Evolutionary conservation across 768 basidiomycete species (phyloP), one percentile per base, ranked within the genome.

Genomic region (Phaffia australis): DNA sequence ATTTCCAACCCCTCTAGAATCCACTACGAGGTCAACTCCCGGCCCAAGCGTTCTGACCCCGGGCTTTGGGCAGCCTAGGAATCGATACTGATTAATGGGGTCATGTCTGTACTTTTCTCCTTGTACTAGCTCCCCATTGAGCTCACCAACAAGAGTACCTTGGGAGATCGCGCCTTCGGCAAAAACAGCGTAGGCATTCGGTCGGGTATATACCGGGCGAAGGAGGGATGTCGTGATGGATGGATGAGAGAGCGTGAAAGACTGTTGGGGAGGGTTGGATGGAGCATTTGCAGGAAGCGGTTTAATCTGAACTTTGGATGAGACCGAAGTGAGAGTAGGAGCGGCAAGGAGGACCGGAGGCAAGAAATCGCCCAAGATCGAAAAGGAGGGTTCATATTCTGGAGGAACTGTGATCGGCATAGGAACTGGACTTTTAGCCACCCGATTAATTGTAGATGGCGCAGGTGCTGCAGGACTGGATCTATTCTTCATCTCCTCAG

Each of bases 51-150:
- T 79, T 68, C 89, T 86, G 0, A 94, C 90, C 70, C 83, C 85
- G 0, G 87, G 87, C 73, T 90, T 91, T 42, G 89, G 87, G 77
- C 87, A 82, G 14, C 91, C 90, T 23, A 80, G 71, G 0, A 71
- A 69, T 2, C 85, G 83, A 72, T 94, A 95, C n/a, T 85, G 86
- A 72, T 92, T 94, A 70, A 89, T 81, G 0, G 89, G 87, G 71
- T 92, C 87, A 3, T 79, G 74, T 32, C 89, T 80, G 75, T 95
- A 95, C 0, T 79, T 73, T 0, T 84, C 78, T 23, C 84, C 83
- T 3, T 87, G 84, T 19, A 83, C 80, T 61, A 93, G 81, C 27
- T 83, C 79, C 25, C 85, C 83, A 0, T 79, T 80, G 69, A 81
- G 86, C 0, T 86, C 84, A 0, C 85, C 80, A 51, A 94, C 81